phyloP scores from a whole-genome alignment of 345 rosid genomes.

The Arabidopsis suecica region DNA sequence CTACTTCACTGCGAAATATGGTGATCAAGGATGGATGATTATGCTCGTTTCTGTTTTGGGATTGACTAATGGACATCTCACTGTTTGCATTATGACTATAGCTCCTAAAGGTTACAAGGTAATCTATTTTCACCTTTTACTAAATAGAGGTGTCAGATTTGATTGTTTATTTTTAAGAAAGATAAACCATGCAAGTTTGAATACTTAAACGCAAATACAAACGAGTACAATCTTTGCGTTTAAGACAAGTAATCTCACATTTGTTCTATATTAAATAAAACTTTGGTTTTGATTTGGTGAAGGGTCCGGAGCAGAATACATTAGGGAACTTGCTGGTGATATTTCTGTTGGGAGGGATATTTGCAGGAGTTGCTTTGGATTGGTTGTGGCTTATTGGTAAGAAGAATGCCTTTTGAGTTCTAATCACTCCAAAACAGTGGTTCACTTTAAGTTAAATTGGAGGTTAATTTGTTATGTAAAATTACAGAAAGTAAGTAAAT shows the following conservation, averaged over 20 bases:
- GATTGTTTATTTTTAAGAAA: too few species aligned
- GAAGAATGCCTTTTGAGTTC: conserved; percentile 52
- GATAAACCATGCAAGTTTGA: too few species aligned
- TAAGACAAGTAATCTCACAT: not conserved
- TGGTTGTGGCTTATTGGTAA: conserved; percentile 93
- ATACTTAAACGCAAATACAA: too few species aligned
- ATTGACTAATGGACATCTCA: conserved; percentile 76
- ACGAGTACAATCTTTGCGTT: too few species aligned
- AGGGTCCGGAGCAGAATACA: conserved; percentile 96
- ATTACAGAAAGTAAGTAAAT: too few species aligned
- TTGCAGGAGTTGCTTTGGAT: conserved; percentile 76
- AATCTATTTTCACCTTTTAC: not conserved
- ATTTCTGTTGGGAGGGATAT: conserved; percentile 64
- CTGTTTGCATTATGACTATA: conserved; percentile 75
- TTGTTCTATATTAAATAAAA: not conserved
- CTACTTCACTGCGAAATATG: conserved; percentile 86
- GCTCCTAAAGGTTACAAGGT: conserved; percentile 72
- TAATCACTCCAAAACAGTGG: not conserved
- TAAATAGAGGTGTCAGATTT: too few species aligned
- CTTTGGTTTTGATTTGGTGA: conserved; percentile 25
- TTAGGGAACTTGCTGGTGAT: conserved; percentile 82
- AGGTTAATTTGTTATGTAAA: not conserved
- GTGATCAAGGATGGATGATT: conserved; percentile 95
- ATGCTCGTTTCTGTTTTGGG: conserved; percentile 71
- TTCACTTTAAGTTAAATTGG: not conserved